These are phyloP conservation scores for Clathrus columnatus DNA, from an alignment of 768 basidiomycete species.

Conservation along the genomic window DNA sequence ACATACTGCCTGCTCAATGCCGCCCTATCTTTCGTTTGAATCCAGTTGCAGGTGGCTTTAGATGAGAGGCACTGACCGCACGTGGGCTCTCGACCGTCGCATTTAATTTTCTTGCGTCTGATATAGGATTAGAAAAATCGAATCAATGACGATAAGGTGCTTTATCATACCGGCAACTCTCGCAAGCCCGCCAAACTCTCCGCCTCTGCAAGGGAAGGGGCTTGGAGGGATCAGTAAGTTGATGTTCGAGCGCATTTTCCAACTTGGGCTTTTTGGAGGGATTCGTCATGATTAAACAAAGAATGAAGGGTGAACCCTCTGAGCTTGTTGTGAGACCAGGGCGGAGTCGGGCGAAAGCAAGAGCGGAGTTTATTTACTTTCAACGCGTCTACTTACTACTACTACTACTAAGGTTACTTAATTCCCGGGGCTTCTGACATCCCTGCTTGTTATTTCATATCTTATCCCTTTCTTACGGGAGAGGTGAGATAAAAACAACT, in stretches of 20 bases:
- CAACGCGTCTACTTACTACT: not conserved
- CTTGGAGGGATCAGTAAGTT: conserved; percentile 50
- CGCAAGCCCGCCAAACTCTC: conserved; percentile 84
- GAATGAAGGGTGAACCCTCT: not conserved
- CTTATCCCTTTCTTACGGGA: not conserved
- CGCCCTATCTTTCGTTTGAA: conserved; percentile 86
- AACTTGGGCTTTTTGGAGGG: conserved; percentile 62
- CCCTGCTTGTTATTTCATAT: not conserved
- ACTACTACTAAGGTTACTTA: not conserved
- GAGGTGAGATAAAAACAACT: not conserved
- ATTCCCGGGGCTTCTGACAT: not conserved
- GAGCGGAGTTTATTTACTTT: not conserved
- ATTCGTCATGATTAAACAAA: conserved; percentile 31
- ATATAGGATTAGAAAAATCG: conserved; percentile 4
- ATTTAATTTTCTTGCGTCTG: conserved; percentile 91
- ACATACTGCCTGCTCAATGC: conserved; percentile 84
- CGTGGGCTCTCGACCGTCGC: conserved; percentile 80
- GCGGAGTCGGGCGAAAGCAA: not conserved
- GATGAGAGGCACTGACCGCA: conserved; percentile 75
- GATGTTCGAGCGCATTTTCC: conserved; percentile 33
- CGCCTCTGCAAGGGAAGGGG: conserved; percentile 71
- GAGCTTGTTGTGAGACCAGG: not conserved
- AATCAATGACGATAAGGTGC: not conserved
- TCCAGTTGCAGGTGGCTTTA: conserved; percentile 75
- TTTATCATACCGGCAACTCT: conserved; percentile 67